A percentile compares a stretch with the other conserved stretches of the same genome.
Evolutionary conservation across 1,139 yeast species (phyloP).

Genomic region (Protomyces gravidus): DNA sequence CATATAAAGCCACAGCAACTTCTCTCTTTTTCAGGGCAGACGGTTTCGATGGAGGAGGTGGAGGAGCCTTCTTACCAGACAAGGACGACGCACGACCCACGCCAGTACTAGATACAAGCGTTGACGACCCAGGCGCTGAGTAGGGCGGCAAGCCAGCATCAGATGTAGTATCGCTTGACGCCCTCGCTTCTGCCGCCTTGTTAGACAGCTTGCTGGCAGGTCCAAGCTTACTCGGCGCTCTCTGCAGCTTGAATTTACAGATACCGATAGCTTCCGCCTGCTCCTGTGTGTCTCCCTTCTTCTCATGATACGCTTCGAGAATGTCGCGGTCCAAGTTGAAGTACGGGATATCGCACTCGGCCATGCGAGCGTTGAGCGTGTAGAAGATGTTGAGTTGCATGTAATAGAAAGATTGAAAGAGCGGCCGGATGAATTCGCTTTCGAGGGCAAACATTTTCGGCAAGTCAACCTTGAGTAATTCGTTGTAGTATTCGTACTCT

Average conservation of each 20-base stretch:
- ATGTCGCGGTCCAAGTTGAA: constrained; percentile 73
- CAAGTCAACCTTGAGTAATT: constrained; percentile 82
- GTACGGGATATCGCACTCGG: constrained; percentile 93
- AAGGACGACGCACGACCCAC: constrained; percentile 34
- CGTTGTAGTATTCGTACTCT: constrained; percentile 93
- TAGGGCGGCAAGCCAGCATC: constrained; percentile 29
- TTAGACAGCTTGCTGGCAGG: constrained; percentile 15
- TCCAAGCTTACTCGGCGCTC: constrained; percentile 14
- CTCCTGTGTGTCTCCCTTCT: constrained; percentile 89
- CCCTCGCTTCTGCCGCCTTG: constrained; percentile 24
- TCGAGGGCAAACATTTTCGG: constrained; percentile 84
- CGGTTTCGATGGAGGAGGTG: constrained; percentile 45
- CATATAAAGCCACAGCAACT: constrained; percentile 71
- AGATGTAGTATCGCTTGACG: constrained; percentile 5
- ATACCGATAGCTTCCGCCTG: constrained; percentile 78
- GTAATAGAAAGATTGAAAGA: constrained; percentile 88
- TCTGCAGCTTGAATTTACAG: constrained; percentile 77
- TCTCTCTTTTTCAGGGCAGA: constrained; percentile 44
- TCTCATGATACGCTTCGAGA: constrained; percentile 67
- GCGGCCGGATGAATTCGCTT: constrained; percentile 84
- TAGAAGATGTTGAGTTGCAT: constrained; percentile 97
- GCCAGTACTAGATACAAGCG: constrained; percentile 21
- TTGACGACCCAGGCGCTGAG: constrained; percentile 25
- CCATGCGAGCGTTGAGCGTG: constrained; percentile 84
- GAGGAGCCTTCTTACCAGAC: constrained; percentile 36